A percentile compares a stretch with the other conserved stretches of the same genome.
These are phyloP conservation scores for Globisporangium cederbergense DNA, from an alignment of 352 stramenopile genomes.

Conservation along the genomic window DNA sequence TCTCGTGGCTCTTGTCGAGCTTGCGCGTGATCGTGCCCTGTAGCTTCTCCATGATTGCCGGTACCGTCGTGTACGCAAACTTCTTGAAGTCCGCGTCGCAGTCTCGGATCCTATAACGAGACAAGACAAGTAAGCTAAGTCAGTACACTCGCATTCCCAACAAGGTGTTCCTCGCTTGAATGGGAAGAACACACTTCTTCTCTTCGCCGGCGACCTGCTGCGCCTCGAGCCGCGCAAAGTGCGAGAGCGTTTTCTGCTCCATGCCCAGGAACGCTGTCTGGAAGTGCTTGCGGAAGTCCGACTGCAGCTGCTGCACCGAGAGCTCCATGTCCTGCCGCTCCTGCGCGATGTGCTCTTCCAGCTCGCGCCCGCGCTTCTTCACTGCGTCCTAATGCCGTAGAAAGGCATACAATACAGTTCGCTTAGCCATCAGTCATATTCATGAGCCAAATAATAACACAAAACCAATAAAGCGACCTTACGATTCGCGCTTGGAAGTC, in stretches of 20 bases:
- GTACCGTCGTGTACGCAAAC: slow-evolving; percentile 86
- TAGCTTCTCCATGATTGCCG: slow-evolving; percentile 84
- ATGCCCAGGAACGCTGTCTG: slow-evolving; percentile 43
- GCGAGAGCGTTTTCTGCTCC: slow-evolving; percentile 54
- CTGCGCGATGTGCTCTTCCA: slow-evolving; percentile 43
- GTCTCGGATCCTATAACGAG: slow-evolving; percentile 36
- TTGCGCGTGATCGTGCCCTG: slow-evolving; percentile 86
- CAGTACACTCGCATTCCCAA: background rate
- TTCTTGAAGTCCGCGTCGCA: slow-evolving; percentile 47
- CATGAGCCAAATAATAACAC: too few species aligned
- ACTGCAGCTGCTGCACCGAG: slow-evolving; percentile 47
- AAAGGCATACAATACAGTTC: too few species aligned
- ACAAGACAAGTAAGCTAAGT: slow-evolving; percentile 5
- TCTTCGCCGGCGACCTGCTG: slow-evolving; percentile 47
- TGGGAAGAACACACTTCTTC: slow-evolving; percentile 29
- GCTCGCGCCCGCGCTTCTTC: slow-evolving; percentile 46
- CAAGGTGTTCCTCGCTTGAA: background rate
- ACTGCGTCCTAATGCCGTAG: slow-evolving; percentile 51
- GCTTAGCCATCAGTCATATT: too few species aligned
- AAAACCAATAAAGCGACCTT: slow-evolving; percentile 12
- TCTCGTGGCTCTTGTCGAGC: slow-evolving; percentile 89
- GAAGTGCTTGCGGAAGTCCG: slow-evolving; percentile 45
- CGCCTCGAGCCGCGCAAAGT: slow-evolving; percentile 56
- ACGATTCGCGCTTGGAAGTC: slow-evolving; percentile 82
- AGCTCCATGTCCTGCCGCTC: slow-evolving; percentile 65